Evolutionary conservation across 202 grass and related monocot species (phyloP).

Genomic region (Digitaria exilis): DNA sequence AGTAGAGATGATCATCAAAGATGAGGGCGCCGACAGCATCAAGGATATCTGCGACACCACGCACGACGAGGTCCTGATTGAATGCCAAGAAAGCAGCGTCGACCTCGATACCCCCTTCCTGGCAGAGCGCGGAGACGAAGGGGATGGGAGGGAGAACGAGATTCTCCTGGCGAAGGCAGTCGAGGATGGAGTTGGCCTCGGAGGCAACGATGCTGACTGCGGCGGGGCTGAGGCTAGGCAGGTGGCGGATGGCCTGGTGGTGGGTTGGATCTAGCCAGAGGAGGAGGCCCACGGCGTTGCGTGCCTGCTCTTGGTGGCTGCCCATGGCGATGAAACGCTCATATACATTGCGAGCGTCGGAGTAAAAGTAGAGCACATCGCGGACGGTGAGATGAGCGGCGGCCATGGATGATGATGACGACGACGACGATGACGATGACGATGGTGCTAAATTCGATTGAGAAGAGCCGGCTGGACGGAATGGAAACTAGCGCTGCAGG

Average conservation of each 20-base stretch:
- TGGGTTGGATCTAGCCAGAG: slow-evolving; percentile 51
- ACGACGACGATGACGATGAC: too few species aligned
- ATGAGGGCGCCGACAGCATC: slow-evolving; percentile 48
- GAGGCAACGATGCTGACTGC: neutral
- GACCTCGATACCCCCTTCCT: neutral
- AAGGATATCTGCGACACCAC: slow-evolving; percentile 41
- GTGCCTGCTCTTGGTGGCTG: slow-evolving; percentile 20
- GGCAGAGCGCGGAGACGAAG: slow-evolving; percentile 28
- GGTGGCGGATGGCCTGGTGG: slow-evolving; percentile 33
- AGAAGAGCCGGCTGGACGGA: too few species aligned
- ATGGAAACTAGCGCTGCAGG: too few species aligned
- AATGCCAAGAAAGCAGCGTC: slow-evolving; percentile 44
- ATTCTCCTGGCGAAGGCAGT: slow-evolving; percentile 16
- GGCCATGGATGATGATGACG: too few species aligned
- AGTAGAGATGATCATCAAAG: slow-evolving; percentile 49
- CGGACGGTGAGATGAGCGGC: slow-evolving; percentile 10
- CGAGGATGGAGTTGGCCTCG: slow-evolving; percentile 46
- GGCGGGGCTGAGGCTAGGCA: neutral
- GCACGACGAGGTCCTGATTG: slow-evolving; percentile 44
- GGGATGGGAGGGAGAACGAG: slow-evolving; percentile 29
- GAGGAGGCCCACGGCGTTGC: slow-evolving; percentile 57
- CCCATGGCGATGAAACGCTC: slow-evolving; percentile 31
- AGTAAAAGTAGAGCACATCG: slow-evolving; percentile 45
- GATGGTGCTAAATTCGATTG: too few species aligned
- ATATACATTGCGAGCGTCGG: slow-evolving; percentile 36